These are phyloP conservation scores for Yamadazyma oceani DNA, from an alignment of 1,139 yeast genomes.

Conservation along the genomic window DNA sequence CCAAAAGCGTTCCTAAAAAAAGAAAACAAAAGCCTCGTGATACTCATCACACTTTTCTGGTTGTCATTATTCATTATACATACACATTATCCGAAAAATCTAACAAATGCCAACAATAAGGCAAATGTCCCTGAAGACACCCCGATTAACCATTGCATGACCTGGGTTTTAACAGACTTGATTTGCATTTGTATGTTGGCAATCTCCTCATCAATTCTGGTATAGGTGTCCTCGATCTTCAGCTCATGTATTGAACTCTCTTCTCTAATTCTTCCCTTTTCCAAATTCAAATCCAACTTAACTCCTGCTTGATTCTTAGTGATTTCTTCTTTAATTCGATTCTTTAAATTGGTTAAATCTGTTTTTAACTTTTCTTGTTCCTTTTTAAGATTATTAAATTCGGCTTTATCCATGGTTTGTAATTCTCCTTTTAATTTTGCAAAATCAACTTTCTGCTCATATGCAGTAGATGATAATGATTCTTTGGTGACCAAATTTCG, in stretches of 20 bases:
- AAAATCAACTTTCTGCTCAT: constrained; percentile 95
- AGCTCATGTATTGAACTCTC: constrained; percentile 90
- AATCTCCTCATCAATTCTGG: constrained; percentile 92
- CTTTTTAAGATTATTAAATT: constrained; percentile 75
- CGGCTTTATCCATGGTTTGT: constrained; percentile 84
- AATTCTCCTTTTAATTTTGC: constrained; percentile 90
- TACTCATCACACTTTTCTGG: no score
- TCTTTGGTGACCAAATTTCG: constrained; percentile 80
- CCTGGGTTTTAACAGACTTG: constrained; percentile 92
- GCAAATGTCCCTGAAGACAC: constrained; percentile 98
- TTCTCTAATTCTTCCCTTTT: constrained; percentile 93
- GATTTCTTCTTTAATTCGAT: constrained; percentile 84
- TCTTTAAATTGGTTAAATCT: constrained; percentile 83
- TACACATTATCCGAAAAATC: constrained; percentile 62
- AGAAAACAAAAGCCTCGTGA: no score
- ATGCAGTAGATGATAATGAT: constrained; percentile 76
- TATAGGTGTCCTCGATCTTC: constrained; percentile 91
- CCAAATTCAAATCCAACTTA: constrained; percentile 83
- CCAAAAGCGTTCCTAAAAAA: no score
- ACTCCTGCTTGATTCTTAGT: constrained; percentile 91
- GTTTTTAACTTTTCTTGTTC: constrained; percentile 86
- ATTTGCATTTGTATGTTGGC: constrained; percentile 94
- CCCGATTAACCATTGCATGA: constrained; percentile 97
- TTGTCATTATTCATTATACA: constrained; percentile 3
- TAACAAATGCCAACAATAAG: constrained; percentile 82